Percentiles rank a stretch among this genome's conserved stretches.
These are phyloP conservation scores for Aurinia saxatilis DNA, from an alignment of 345 rosid species.

Conservation along the genomic window DNA sequence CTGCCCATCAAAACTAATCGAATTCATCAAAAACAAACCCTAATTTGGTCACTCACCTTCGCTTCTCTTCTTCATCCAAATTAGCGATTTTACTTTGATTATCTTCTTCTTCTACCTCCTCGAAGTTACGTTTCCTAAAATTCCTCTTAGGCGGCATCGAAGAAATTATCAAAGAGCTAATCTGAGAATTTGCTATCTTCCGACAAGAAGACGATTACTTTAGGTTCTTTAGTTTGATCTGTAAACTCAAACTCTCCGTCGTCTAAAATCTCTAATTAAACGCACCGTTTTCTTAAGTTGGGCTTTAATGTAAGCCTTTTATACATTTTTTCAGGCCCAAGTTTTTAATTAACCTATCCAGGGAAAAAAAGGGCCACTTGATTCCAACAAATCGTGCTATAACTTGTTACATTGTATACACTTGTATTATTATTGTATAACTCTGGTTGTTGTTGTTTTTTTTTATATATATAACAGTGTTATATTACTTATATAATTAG, in stretches of 20 bases:
- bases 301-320: not conserved
- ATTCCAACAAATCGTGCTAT: no score
- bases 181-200: not conserved
- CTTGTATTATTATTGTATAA: no score
- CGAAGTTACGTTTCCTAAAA: slow-evolving; percentile 61
- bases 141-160: slow-evolving; percentile 43
- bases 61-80: slow-evolving; percentile 75
- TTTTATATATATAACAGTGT: no score
- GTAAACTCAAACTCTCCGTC: not conserved
- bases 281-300: not conserved
- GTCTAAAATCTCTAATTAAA: not conserved
- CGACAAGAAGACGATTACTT: not conserved
- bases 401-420: no score
- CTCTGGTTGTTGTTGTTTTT: no score
- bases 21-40: no score
- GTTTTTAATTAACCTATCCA: no score
- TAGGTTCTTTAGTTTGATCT: not conserved
- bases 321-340: not conserved
- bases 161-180: not conserved
- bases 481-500: no score
- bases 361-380: no score
- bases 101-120: slow-evolving; percentile 47
- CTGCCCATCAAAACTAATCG: not conserved
- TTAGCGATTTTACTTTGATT: slow-evolving; percentile 22
- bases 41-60: slow-evolving; percentile 27